Conservation (phyloP, 148 eudicot species). For the Cornus kousa region DNA sequence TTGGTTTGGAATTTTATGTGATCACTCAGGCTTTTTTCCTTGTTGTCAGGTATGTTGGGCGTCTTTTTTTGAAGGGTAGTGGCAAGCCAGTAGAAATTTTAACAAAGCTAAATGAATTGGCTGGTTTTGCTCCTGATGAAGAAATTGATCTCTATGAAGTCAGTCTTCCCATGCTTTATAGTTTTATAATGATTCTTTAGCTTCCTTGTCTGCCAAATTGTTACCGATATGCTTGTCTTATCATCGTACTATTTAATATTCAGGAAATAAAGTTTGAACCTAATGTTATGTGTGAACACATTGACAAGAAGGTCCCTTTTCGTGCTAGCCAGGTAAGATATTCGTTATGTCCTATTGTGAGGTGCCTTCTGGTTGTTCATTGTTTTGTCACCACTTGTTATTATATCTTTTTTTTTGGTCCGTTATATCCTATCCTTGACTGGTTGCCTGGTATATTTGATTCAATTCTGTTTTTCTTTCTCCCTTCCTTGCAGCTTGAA, state of each 20-base stretch:
- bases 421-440: background rate
- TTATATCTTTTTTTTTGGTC: background rate
- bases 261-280: constrained; percentile 98
- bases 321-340: constrained; percentile 62
- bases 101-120: constrained; percentile 71
- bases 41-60: constrained; percentile 70
- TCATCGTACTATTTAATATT: background rate
- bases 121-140: constrained; percentile 79
- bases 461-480: background rate
- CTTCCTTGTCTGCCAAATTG: background rate
- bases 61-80: constrained; percentile 67
- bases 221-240: background rate
- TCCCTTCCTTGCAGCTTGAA: constrained; percentile 58
- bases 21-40: background rate
- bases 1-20: background rate
- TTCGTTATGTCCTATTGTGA: background rate
- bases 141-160: constrained; percentile 94
- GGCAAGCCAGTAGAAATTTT: constrained; percentile 74
- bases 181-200: background rate
- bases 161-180: constrained; percentile 8
- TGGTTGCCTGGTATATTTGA: background rate
- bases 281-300: constrained; percentile 80
- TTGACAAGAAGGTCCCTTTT: constrained; percentile 66
- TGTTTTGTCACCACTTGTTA: background rate
- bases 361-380: background rate